Evolutionary conservation across 2,329 filamentous ascomycete genomes (phyloP), one percentile per base, ranked within the genome.

Genomic region (Clonostachys byssicola): DNA sequence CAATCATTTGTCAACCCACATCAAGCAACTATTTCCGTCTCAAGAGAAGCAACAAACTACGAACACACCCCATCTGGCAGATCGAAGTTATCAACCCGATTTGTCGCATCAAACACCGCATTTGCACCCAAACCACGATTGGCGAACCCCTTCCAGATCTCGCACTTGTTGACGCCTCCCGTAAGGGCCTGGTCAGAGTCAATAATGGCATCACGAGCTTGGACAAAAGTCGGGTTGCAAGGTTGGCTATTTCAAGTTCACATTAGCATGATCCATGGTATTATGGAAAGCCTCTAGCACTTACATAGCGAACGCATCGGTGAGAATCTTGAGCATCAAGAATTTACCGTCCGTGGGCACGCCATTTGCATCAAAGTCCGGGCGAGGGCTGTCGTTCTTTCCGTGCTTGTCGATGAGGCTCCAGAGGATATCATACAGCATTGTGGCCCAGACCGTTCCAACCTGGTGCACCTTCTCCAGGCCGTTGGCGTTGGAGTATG

Each of bases 371-470:
- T 54, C 51, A 45, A 75, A 67, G 5, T 59, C 58, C 0, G 74
- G 73, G 12, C 54, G 52, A 13, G 52, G 54, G 5, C 52, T 60
- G 44, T 65, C 60, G 33, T 70, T 72, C 60, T 72, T 73, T 47
- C 74, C 74, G 54, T 73, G 59, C 59, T 72, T 71, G 52, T 76
- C 74, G 46, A 75, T 73, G 46, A 77, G 60, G 57, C 75, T 75
- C 74, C 74, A 77, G 49, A 77, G 57, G 14, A 76, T 63, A 54
- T 77, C 74, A 60, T 78, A 76, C 8, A 77, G 65, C 58, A 75
- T 74, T 1, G 65, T 71, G 1, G 71, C 70, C 74, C 74, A 77
- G 49, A 75, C 45, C 5, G 48, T 50, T 14, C 73, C 36, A 72
- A 75, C 70, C 36, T 60, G 51, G 57, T 77, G 74, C 4, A 72